A percentile compares a stretch with the other conserved stretches of the same genome.
These are phyloP conservation scores for Cryptococcus hybrid DNA, from an alignment of 1,284 basidiomycete species.

Conservation along the genomic window DNA sequence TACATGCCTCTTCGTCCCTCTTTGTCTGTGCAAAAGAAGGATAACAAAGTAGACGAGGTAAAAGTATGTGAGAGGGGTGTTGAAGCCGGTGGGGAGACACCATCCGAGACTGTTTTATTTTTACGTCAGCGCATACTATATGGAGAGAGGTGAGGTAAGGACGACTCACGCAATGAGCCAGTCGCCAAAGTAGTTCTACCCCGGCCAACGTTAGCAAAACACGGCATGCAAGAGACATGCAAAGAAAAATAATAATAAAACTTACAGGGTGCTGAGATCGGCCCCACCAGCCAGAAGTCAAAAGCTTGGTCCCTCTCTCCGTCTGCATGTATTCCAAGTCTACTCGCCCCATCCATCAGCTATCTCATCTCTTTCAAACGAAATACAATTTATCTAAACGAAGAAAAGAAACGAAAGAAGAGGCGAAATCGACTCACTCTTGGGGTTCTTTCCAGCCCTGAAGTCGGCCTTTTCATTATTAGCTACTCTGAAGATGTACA, in stretches of 20 bases:
- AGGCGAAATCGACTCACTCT: slow-evolving; percentile 55
- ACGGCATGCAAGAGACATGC: slow-evolving; percentile 51
- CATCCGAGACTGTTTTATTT: slow-evolving; percentile 58
- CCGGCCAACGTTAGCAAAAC: neutral
- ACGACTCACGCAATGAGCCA: slow-evolving; percentile 51
- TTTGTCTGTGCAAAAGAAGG: slow-evolving; percentile 86
- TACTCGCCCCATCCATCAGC: slow-evolving; percentile 20
- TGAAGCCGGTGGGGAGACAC: slow-evolving; percentile 91
- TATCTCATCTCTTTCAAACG: neutral
- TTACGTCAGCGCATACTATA: slow-evolving; percentile 1
- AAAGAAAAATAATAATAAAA: slow-evolving; percentile 55
- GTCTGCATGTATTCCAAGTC: slow-evolving; percentile 81
- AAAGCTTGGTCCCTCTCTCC: slow-evolving; percentile 79
- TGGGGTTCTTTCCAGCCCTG: slow-evolving; percentile 88
- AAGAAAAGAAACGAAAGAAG: neutral
- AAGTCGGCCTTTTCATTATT: slow-evolving; percentile 98
- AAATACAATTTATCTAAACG: neutral
- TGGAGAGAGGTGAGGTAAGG: neutral
- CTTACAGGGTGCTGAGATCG: slow-evolving; percentile 75
- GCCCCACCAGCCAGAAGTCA: slow-evolving; percentile 99
- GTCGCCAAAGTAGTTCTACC: slow-evolving; percentile 67
- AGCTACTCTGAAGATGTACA: slow-evolving; percentile 84
- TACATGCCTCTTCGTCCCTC: slow-evolving; percentile 90
- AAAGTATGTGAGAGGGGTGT: slow-evolving; percentile 93
- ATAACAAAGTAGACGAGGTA: slow-evolving; percentile 88